phyloP scores from a whole-genome alignment of 257 asterid species.

The Solanum chiquidenum region DNA sequence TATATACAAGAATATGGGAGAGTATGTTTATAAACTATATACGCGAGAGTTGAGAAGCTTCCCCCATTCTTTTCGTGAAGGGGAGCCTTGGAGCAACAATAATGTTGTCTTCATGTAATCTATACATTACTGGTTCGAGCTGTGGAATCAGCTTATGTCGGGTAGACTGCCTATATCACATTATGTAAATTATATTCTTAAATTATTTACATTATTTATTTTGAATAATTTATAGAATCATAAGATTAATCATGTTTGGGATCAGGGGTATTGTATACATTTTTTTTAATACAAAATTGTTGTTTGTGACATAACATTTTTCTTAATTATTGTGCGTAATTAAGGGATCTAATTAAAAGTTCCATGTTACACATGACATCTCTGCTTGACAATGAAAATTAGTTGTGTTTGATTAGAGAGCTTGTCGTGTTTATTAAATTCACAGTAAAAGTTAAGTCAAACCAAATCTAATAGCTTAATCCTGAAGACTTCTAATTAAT shows the following conservation, averaged over 20 bases:
- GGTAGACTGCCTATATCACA: not conserved
- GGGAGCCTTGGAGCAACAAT: not conserved
- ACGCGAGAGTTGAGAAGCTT: not conserved
- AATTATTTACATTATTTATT: constrained; percentile 1
- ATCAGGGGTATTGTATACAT: not conserved
- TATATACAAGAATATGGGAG: not conserved
- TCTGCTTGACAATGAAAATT: not conserved
- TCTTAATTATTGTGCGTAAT: not conserved
- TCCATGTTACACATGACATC: not conserved
- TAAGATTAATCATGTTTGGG: constrained; percentile 13
- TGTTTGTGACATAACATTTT: not conserved
- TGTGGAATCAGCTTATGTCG: not conserved
- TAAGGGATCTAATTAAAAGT: not conserved
- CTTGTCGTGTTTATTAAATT: not conserved
- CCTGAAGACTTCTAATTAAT: not conserved
- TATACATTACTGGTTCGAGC: not conserved
- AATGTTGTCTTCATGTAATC: not conserved
- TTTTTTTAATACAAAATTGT: not conserved
- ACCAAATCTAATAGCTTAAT: not conserved
- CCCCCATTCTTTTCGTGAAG: not conserved
- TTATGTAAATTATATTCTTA: constrained; percentile 3
- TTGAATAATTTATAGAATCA: constrained; percentile 2
- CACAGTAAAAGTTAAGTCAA: not conserved
- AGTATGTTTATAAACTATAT: not conserved
- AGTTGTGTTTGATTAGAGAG: not conserved